Evolutionary conservation across 495 filamentous ascomycete genomes (phyloP).

Genomic region (Aspergillus sparsus): DNA sequence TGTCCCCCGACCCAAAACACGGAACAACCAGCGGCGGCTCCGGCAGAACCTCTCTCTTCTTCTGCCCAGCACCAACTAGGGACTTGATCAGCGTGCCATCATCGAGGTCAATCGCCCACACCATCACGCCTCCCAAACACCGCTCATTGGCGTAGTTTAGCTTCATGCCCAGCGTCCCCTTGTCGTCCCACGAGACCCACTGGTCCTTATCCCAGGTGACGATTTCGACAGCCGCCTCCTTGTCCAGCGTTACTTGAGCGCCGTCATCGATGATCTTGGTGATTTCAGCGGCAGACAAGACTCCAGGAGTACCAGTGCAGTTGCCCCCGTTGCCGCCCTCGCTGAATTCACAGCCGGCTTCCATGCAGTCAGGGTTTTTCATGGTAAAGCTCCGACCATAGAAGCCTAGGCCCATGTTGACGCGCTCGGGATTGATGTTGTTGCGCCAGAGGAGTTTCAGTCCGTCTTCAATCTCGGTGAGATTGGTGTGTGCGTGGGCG

Average conservation of each 20-base stretch:
- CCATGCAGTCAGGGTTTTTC: constrained; percentile 33
- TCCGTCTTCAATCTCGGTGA: constrained; percentile 40
- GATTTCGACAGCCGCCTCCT: constrained; percentile 35
- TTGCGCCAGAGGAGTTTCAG: constrained; percentile 45
- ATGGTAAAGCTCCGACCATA: constrained; percentile 47
- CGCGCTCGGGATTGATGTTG: constrained; percentile 31
- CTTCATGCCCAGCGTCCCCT: constrained; percentile 42
- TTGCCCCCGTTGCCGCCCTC: constrained; percentile 26
- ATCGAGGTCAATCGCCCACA: constrained; percentile 29
- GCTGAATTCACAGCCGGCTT: constrained; percentile 31
- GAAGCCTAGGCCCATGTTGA: constrained; percentile 47
- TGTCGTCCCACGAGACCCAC: constrained; percentile 53
- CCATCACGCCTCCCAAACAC: constrained; percentile 32
- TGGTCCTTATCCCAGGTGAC: constrained; percentile 42
- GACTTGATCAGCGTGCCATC: constrained; percentile 7
- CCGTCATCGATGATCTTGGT: constrained; percentile 9
- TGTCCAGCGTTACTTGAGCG: constrained; percentile 8
- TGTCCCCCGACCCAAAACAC: neutral
- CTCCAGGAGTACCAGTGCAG: constrained; percentile 35
- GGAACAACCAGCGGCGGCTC: neutral
- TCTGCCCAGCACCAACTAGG: neutral
- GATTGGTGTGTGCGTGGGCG: constrained; percentile 39
- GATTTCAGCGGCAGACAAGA: constrained; percentile 29
- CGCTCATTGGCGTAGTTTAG: constrained; percentile 38
- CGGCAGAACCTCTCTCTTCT: neutral